Evolutionary conservation across 1,284 basidiomycete genomes (phyloP).

Genomic region (Marasmius sp.): DNA sequence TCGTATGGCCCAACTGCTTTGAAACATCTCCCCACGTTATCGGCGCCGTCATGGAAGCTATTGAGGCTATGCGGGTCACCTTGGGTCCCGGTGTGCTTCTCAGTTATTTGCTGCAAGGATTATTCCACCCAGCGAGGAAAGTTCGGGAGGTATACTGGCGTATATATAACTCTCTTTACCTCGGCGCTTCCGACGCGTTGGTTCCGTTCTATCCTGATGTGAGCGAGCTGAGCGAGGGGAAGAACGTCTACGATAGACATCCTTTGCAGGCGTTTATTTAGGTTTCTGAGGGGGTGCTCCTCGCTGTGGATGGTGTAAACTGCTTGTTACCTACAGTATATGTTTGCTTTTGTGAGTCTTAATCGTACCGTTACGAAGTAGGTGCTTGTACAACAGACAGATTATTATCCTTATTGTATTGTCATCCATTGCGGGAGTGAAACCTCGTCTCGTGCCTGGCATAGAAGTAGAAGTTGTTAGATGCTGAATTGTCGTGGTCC

Average conservation of each 20-base stretch:
- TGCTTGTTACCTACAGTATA: background rate
- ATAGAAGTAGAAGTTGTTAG: too few relatives aligned
- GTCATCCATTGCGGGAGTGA: background rate
- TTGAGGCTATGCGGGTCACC: constrained; percentile 96
- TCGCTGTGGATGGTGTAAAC: background rate
- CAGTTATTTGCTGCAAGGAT: constrained; percentile 87
- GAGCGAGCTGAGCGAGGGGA: constrained; percentile 82
- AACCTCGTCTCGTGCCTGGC: background rate
- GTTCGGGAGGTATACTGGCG: constrained; percentile 97
- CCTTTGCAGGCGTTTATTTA: constrained; percentile 82
- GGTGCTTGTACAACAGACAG: background rate
- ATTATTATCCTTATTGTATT: background rate
- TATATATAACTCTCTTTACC: constrained; percentile 88
- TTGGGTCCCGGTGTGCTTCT: constrained; percentile 92
- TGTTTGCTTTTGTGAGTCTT: background rate
- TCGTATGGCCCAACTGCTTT: constrained; percentile 99
- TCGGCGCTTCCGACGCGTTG: constrained; percentile 87
- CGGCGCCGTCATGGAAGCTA: constrained; percentile 93
- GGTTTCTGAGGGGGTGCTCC: constrained; percentile 15
- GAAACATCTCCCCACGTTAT: constrained; percentile 99
- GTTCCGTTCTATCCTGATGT: constrained; percentile 95
- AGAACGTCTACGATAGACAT: constrained; percentile 87
- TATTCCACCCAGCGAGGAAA: constrained; percentile 95
- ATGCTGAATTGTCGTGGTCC: too few relatives aligned
- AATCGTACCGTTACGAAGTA: background rate